A percentile compares a stretch with the other conserved stretches of the same genome.
Conservation (phyloP, 139 green algal genomes). For the Asterochloris sp. region DNA sequence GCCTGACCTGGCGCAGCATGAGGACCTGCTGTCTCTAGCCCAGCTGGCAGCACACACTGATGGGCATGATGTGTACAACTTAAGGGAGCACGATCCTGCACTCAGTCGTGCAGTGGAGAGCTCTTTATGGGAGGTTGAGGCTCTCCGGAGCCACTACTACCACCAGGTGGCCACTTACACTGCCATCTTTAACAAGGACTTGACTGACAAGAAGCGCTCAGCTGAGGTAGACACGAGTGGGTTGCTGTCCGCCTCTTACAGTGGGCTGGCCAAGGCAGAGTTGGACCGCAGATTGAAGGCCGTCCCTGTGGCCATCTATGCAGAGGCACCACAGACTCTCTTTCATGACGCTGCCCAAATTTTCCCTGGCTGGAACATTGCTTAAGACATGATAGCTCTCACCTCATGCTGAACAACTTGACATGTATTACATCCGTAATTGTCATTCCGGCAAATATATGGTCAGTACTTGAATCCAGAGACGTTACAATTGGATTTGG, state of each 20-base stretch:
- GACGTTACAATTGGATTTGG: too few relatives aligned
- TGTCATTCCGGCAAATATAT: too few relatives aligned
- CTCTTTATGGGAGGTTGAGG: constrained; percentile 92
- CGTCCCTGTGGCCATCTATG: constrained; percentile 56
- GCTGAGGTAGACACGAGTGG: constrained; percentile 73
- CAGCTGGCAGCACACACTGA: not conserved
- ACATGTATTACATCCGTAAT: too few relatives aligned
- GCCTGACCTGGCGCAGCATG: too few relatives aligned
- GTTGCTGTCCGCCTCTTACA: constrained; percentile 62
- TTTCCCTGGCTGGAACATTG: constrained; percentile 42
- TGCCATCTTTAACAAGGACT: constrained; percentile 78
- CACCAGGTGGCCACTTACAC: constrained; percentile 74
- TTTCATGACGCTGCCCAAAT: constrained; percentile 24
- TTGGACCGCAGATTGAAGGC: constrained; percentile 61
- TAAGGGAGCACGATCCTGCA: constrained; percentile 58
- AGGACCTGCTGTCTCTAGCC: too few relatives aligned
- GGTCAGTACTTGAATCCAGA: too few relatives aligned
- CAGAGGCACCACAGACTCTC: constrained; percentile 30
- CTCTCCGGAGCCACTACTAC: constrained; percentile 76
- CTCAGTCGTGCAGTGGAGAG: constrained; percentile 80
- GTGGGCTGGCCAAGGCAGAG: constrained; percentile 62
- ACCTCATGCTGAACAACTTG: too few relatives aligned
- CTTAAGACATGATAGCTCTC: too few relatives aligned
- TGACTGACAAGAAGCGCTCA: constrained; percentile 70
- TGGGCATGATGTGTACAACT: constrained; percentile 59